Evolutionary conservation across 306 rosid genomes (phyloP).

Genomic region (Lathyrus tuberosus): DNA sequence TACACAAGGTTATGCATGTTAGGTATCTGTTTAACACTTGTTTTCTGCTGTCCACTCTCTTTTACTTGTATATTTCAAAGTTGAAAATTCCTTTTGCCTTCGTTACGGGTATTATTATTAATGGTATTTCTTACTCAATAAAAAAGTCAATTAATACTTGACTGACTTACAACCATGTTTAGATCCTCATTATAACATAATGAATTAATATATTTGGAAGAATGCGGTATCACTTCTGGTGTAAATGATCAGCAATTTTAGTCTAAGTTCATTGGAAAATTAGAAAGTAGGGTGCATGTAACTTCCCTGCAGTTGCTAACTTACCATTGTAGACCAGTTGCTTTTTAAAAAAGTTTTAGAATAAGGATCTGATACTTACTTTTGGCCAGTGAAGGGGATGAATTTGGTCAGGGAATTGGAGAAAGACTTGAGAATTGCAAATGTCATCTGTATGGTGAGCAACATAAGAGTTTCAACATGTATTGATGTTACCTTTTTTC

Average conservation of each 20-base stretch:
- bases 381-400: constrained; percentile 99
- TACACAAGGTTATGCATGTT: constrained; percentile 30
- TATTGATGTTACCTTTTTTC: constrained; percentile 22
- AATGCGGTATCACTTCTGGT: constrained; percentile 26
- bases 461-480: constrained; percentile 33
- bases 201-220: constrained; percentile 31
- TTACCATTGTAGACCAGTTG: constrained; percentile 25
- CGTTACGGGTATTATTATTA: not conserved
- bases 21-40: constrained; percentile 26
- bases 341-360: constrained; percentile 26
- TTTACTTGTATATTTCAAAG: constrained; percentile 26
- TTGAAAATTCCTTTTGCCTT: constrained; percentile 3
- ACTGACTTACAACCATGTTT: constrained; percentile 23
- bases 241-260: constrained; percentile 35
- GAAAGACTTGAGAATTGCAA: constrained; percentile 93
- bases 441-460: constrained; percentile 94
- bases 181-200: constrained; percentile 32
- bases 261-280: constrained; percentile 18
- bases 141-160: constrained; percentile 25
- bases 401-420: constrained; percentile 97
- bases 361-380: constrained; percentile 68
- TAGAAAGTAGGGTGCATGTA: constrained; percentile 32
- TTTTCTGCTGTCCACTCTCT: constrained; percentile 31
- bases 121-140: constrained; percentile 7
- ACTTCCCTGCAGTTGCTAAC: constrained; percentile 18